These are phyloP conservation scores for Gautieria morchelliformis DNA, from an alignment of 768 basidiomycete genomes.

Conservation along the genomic window DNA sequence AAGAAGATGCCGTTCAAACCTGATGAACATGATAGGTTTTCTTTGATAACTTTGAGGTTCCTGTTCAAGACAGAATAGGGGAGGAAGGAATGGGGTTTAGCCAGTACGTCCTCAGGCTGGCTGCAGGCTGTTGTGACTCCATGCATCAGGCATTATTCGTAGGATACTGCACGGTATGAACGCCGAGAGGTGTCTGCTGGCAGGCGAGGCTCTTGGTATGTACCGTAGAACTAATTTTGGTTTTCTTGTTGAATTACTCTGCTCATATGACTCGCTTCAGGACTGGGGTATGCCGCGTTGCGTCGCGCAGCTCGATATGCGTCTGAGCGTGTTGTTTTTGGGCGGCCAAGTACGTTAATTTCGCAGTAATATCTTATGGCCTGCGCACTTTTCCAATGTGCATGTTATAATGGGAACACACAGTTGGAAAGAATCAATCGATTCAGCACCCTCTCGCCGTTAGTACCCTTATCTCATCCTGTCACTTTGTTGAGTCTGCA, in stretches of 20 bases:
- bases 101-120: neutral
- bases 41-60: slow-evolving; percentile 11
- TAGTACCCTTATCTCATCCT: neutral
- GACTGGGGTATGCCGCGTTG: slow-evolving; percentile 14
- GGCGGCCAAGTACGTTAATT: slow-evolving; percentile 7
- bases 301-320: slow-evolving; percentile 14
- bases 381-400: neutral
- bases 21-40: slow-evolving; percentile 7
- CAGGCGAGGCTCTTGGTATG: slow-evolving; percentile 14
- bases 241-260: neutral
- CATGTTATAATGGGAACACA: no score
- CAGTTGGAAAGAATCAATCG: slow-evolving; percentile 15
- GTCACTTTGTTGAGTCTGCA: neutral
- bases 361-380: no score
- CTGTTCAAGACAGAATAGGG: slow-evolving; percentile 10
- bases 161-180: slow-evolving; percentile 18
- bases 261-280: neutral
- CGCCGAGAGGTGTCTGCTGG: slow-evolving; percentile 15
- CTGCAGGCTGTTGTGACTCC: neutral
- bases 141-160: neutral
- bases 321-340: slow-evolving; percentile 14
- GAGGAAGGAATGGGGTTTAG: slow-evolving; percentile 16
- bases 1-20: neutral
- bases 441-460: slow-evolving; percentile 17
- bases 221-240: neutral